Conservation (phyloP, 805 yeast species). For the Starmerella etchellsii region DNA sequence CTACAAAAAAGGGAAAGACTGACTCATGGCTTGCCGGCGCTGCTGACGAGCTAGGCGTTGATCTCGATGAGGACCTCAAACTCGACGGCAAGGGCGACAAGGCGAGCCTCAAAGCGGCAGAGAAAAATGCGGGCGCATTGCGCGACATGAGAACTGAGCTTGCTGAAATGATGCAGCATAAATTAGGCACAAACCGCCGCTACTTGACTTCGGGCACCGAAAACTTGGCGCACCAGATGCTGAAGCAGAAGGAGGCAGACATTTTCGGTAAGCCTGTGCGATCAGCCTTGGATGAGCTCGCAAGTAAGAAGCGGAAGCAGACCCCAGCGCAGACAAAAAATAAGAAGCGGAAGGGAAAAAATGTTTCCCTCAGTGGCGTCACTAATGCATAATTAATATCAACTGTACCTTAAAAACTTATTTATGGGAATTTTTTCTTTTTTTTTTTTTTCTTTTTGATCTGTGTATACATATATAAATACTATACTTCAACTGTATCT, state of each 20-base stretch:
- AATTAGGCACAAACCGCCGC: slow-evolving; percentile 21
- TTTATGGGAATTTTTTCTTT: too few relatives aligned
- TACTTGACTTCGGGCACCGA: slow-evolving; percentile 26
- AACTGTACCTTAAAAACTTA: background rate
- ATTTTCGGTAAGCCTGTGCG: slow-evolving; percentile 17
- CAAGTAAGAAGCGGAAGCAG: background rate
- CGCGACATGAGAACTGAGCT: slow-evolving; percentile 20
- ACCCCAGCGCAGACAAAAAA: background rate
- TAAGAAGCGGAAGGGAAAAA: background rate
- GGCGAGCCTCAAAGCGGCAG: slow-evolving; percentile 19
- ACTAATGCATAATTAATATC: background rate
- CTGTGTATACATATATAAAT: too few relatives aligned
- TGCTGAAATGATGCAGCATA: slow-evolving; percentile 17
- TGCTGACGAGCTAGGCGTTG: slow-evolving; percentile 85
- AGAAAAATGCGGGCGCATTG: slow-evolving; percentile 4
- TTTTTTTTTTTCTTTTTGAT: too few relatives aligned
- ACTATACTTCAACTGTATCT: too few relatives aligned
- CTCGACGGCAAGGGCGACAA: slow-evolving; percentile 32
- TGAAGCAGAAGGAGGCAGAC: slow-evolving; percentile 15
- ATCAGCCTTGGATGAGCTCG: slow-evolving; percentile 20
- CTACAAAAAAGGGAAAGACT: slow-evolving; percentile 38
- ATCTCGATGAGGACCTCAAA: slow-evolving; percentile 41
- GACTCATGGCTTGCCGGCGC: slow-evolving; percentile 77
- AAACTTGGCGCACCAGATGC: slow-evolving; percentile 26
- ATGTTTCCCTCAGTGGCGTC: background rate